Base-by-base conservation (phyloP, 192 early-diverging fungal species). In the Coemansia sp. region DNA sequence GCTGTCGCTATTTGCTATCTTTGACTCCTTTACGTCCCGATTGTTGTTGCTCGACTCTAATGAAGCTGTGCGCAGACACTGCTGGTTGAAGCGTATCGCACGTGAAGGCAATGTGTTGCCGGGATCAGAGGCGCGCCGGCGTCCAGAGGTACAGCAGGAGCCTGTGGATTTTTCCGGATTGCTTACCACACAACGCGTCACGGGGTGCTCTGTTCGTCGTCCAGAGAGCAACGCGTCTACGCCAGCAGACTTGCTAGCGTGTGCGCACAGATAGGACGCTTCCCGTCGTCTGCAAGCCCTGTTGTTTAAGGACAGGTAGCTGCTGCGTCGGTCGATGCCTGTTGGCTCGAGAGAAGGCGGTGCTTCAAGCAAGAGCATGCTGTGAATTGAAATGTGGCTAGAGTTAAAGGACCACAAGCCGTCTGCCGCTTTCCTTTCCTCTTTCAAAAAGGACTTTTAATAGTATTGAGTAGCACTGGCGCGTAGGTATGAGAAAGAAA, bases 321-420 rank as follows among this genome's bases (percentile, higher is more conserved):
- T 47, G 22, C 17, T 15, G 40, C 3, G 14, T 14, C 17, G 6
- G 40, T 20, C 22, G 22, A 47, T 25, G 22, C 22, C 22, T 25
- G n/a, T n/a, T n/a, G 20, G 44, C 22, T 47, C 44, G 20, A 19
- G 22, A 47, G 22, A 47, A 25, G 44, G 44, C 34, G 7, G 34
- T 44, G 38, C 25, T 20, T 58, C 40, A 58, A 58, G 25, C 20
- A 38, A 48, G 28, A 60, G 37, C 42, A 60, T 60, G 14, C 7
- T 47, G 22, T 23, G 44, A 23, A 47, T 23, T 22, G 4, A 17
- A 4, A 41, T 4, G 13, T 17, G 1, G 38, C 5, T 34, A 34
- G 33, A 34, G 33, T 34, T 34, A 6, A 34, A 10, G 10, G 33
- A 34, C 33, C 33, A 34, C 33, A 34, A 34, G 10, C 33, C 10